Percentiles rank a stretch among this genome's conserved stretches.
Conservation (phyloP, 75 land plant species). For the Adiantum capillusveneris region DNA sequence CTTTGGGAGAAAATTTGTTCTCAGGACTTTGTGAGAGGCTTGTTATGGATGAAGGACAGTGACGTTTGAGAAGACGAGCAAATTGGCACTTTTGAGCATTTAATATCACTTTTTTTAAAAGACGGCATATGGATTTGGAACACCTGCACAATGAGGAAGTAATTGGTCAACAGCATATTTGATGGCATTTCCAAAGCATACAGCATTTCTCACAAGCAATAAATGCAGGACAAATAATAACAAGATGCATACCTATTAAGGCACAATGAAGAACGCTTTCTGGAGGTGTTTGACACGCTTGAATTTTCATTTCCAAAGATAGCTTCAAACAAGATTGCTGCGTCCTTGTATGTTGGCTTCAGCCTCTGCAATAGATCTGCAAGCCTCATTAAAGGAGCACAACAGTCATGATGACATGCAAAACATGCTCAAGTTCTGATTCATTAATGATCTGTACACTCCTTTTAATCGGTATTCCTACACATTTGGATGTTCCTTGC, state of each 20-base stretch:
- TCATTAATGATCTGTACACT: neutral
- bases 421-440: neutral
- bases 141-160: no score
- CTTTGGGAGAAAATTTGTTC: no score
- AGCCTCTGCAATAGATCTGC: slow-evolving; percentile 1
- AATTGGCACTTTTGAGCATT: neutral
- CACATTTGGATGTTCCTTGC: no score
- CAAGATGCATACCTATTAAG: no score
- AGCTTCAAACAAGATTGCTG: neutral
- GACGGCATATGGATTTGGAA: neutral
- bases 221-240: no score
- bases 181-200: no score
- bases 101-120: neutral
- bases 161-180: no score
- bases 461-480: neutral
- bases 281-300: neutral
- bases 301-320: neutral
- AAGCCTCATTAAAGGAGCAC: neutral
- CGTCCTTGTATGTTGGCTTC: neutral
- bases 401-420: neutral
- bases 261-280: no score
- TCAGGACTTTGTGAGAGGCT: no score
- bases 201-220: no score
- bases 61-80: no score
- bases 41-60: no score